Evolutionary conservation across 2,329 filamentous ascomycete genomes (phyloP).

Genomic region (Rosellinia necatrix): DNA sequence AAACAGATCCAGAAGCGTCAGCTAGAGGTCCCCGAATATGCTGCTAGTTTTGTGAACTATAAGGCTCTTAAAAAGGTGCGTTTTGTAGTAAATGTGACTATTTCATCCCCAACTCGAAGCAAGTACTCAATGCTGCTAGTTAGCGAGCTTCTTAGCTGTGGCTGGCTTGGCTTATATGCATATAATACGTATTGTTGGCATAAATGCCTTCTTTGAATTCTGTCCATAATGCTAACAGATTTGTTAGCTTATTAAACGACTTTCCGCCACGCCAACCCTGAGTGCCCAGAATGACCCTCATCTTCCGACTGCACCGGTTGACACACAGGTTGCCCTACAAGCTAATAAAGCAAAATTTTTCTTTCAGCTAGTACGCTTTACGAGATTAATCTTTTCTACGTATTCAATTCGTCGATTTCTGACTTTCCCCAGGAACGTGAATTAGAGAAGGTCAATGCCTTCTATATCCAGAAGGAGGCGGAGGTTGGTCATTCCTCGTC

Average conservation of each 20-base stretch:
- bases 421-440: conserved; percentile 78
- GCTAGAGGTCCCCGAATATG: conserved; percentile 98
- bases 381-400: neutral
- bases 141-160: conserved; percentile 19
- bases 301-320: conserved; percentile 54
- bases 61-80: conserved; percentile 97
- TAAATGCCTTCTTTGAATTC: neutral
- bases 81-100: conserved; percentile 15
- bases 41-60: conserved; percentile 98
- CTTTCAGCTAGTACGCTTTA: conserved; percentile 91
- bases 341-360: conserved; percentile 99
- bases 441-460: conserved; percentile 96
- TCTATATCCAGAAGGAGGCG: conserved; percentile 96
- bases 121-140: neutral
- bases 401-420: conserved; percentile 39
- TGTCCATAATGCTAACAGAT: conserved; percentile 37
- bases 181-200: conserved; percentile 14
- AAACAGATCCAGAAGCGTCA: conserved; percentile 99
- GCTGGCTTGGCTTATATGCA: conserved; percentile 16
- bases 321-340: conserved; percentile 88
- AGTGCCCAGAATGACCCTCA: conserved; percentile 71
- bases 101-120: neutral
- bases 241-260: conserved; percentile 91
- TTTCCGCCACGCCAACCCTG: conserved; percentile 88
- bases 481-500: conserved; percentile 67